Base-by-base conservation (phyloP, 495 filamentous ascomycete genomes). In the Aspergillus steynii region DNA sequence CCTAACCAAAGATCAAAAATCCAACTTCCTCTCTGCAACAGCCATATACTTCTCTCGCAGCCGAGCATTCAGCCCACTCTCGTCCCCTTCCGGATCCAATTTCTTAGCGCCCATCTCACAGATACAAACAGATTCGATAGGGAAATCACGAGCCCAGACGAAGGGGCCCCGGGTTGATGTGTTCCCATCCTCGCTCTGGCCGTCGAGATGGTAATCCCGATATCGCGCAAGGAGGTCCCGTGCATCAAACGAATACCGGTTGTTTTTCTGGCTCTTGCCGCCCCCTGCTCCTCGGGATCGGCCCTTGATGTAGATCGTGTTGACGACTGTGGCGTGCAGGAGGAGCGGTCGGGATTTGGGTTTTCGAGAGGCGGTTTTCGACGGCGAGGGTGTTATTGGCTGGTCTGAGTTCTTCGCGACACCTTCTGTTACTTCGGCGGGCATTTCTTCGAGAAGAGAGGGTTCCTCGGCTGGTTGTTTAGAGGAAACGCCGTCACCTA, bases 321-420 rank as follows among this genome's bases (percentile, higher is more conserved):
- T 97, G 26, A 95, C 74, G 4, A 97, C 79, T 3, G 94, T 96
- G 15, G 90, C 92, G 70, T 97, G 94, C 53, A 97, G 69, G 25
- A 90, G 81, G 53, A 98, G 71, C n/a, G 85, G 84, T 34, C 93
- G 75, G 1, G 65, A 53, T 56, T 73, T 75, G 4, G 62, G 65
- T 47, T 66, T 68, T 9, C n/a, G 25, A 2, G 53, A 26, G 51
- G 10, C 31, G 25, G 50, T 1, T 28, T 47, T 42, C 20, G 37
- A 42, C 37, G 9, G 37, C 37, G 10, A 14, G 37, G 57, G 10
- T 1, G 59, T 27, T 26, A 31, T 25, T 34, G 46, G 12, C 5
- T 29, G 28, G 59, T 48, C 20, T 37, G 55, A 48, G 6, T 50
- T 45, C 34, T 46, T 53, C 20, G 50, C 25, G 3, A 50, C 25